Base-by-base conservation (phyloP, 2,329 filamentous ascomycete species). In the Penicillium decumbens region DNA sequence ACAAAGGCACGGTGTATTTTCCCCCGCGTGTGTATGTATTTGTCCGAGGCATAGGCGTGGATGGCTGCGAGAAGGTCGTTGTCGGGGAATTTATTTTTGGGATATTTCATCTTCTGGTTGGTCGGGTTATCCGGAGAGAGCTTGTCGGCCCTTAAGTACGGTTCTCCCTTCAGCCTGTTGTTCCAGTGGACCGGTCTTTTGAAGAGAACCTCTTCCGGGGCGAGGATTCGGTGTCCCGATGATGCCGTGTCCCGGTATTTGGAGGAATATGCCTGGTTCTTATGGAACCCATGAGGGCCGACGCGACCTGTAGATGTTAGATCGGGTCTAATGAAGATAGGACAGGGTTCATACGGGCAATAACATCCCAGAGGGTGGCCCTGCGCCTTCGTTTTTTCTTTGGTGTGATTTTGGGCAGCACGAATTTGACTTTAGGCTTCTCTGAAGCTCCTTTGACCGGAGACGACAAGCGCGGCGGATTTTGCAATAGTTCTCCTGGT, bases 191-290 rank as follows among this genome's bases (percentile, higher is more conserved):
- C 72, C 43, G 67, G 66, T 40, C 73, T 72, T 41, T 77, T 77
- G 60, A 80, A 81, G 2, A 84, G 72, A 4, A 81, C 74, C 57
- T 84, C 80, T 54, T 84, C 81, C 2, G 82, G 80, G 0, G 76
- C 72, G 3, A 80, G 61, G 3, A 75, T 65, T 9, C 59, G 68
- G 57, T 48, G 60, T 32, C 64, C 63, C 23, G 68, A 66, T 13
- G 71, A 71, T 8, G 63, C 50, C 40, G 63, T 68, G 49, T 68
- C 65, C 35, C 64, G 68, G 50, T 65, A 60, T 47, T 55, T 61
- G 8, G 66, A 68, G n/a, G 59, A 53, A 41, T 49, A 54, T 6
- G 51, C 53, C 32, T 42, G 50, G 6, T 50, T 29, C 4, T 59
- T 57, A 3, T 66, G 54, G 41, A 74, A 70, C 3, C 71, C 69